phyloP scores from a whole-genome alignment of 495 filamentous ascomycete genomes.

The Penicillium argentinense region DNA sequence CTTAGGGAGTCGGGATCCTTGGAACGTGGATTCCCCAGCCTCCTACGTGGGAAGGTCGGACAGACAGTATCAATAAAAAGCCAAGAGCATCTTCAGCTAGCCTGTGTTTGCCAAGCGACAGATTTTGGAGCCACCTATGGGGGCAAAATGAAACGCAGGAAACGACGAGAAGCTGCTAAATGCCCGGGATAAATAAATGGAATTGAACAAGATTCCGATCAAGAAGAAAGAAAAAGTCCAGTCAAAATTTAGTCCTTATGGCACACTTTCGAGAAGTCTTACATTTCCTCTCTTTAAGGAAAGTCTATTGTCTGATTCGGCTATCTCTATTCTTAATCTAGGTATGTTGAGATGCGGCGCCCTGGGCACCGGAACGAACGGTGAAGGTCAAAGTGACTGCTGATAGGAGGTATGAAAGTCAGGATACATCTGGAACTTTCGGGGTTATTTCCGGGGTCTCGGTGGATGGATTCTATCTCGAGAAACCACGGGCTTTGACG shows the following conservation, averaged over 20 bases:
- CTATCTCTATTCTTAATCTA: not conserved
- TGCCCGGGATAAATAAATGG: conserved; percentile 8
- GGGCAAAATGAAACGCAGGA: too few relatives aligned
- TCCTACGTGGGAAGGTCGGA: too few relatives aligned
- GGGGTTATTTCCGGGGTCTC: conserved; percentile 7
- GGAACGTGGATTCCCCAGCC: too few relatives aligned
- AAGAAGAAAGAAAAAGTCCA: not conserved
- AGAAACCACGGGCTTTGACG: conserved; percentile 16
- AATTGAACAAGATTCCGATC: not conserved
- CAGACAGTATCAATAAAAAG: too few relatives aligned
- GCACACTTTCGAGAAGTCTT: conserved; percentile 6
- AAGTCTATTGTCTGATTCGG: conserved; percentile 6
- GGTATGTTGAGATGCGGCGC: conserved; percentile 1
- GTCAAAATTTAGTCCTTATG: conserved; percentile 1
- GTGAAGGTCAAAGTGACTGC: conserved; percentile 6
- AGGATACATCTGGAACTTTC: conserved; percentile 11
- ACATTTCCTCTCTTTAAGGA: conserved; percentile 2
- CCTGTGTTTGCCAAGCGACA: too few relatives aligned
- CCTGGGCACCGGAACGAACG: conserved; percentile 17
- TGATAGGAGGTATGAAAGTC: conserved; percentile 16
- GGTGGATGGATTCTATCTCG: conserved; percentile 20
- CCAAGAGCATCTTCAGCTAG: too few relatives aligned
- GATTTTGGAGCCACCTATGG: too few relatives aligned
- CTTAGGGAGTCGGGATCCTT: too few relatives aligned
- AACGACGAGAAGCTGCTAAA: too few relatives aligned